These are phyloP conservation scores for Verticillium longisporum DNA, from an alignment of 2,329 filamentous ascomycete genomes.

Conservation along the genomic window DNA sequence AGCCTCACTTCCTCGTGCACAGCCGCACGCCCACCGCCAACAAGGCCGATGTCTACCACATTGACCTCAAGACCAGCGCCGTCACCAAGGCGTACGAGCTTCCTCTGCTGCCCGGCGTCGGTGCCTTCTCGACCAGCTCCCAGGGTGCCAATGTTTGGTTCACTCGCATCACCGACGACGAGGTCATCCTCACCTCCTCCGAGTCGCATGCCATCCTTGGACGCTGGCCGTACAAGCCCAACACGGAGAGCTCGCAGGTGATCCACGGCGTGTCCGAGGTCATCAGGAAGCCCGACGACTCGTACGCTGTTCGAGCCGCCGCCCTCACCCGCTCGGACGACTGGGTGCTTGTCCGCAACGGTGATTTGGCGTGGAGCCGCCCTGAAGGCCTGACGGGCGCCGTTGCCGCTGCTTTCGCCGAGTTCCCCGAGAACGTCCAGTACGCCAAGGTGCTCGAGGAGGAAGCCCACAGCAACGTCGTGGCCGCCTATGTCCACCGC, in stretches of 20 bases:
- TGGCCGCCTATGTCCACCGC: slow-evolving; percentile 81
- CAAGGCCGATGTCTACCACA: slow-evolving; percentile 80
- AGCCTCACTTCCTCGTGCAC: slow-evolving; percentile 80
- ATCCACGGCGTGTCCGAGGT: slow-evolving; percentile 76
- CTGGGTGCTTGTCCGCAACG: slow-evolving; percentile 80
- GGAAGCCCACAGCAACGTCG: slow-evolving; percentile 75
- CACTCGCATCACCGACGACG: slow-evolving; percentile 69
- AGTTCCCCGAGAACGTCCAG: slow-evolving; percentile 65
- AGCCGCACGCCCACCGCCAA: slow-evolving; percentile 63
- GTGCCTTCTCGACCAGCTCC: slow-evolving; percentile 73
- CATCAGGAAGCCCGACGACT: slow-evolving; percentile 59
- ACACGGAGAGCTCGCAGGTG: slow-evolving; percentile 34
- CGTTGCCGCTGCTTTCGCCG: slow-evolving; percentile 74
- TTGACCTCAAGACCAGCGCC: slow-evolving; percentile 62
- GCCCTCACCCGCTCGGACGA: slow-evolving; percentile 61
- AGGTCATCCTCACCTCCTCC: slow-evolving; percentile 69
- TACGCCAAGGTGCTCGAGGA: slow-evolving; percentile 76
- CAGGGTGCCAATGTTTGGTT: slow-evolving; percentile 82
- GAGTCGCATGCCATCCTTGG: slow-evolving; percentile 69
- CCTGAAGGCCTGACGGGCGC: slow-evolving; percentile 75
- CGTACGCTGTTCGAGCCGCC: slow-evolving; percentile 73
- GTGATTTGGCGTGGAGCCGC: slow-evolving; percentile 71
- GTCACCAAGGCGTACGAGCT: slow-evolving; percentile 76
- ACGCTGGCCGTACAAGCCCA: slow-evolving; percentile 58
- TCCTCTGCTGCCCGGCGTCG: slow-evolving; percentile 61